These are phyloP conservation scores for Canariomyces notabilis DNA, from an alignment of 2,329 filamentous ascomycete genomes.

Conservation along the genomic window DNA sequence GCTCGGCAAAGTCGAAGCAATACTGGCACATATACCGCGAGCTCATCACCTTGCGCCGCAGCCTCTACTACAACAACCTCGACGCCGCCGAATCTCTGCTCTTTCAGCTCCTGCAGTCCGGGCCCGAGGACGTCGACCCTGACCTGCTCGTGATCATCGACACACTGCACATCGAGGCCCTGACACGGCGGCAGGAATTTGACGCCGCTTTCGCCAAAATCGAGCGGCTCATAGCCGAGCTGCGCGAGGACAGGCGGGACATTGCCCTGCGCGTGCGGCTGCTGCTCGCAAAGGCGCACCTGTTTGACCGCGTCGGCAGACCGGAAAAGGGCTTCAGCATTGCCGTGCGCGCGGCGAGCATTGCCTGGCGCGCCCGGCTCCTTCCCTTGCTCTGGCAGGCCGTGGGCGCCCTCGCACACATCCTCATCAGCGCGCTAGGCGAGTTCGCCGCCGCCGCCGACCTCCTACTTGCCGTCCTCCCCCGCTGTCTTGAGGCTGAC, in stretches of 20 bases:
- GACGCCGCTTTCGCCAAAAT: conserved; percentile 45
- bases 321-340: conserved; percentile 73
- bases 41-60: conserved; percentile 59
- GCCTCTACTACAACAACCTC: conserved; percentile 52
- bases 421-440: conserved; percentile 64
- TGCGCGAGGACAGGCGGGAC: conserved; percentile 44
- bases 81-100: conserved; percentile 47
- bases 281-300: conserved; percentile 65
- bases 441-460: conserved; percentile 65
- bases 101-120: conserved; percentile 49
- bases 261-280: conserved; percentile 65
- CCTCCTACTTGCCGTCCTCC: conserved; percentile 65
- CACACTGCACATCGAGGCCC: conserved; percentile 47
- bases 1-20: conserved; percentile 73
- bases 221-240: conserved; percentile 38
- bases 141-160: conserved; percentile 49
- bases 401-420: conserved; percentile 59
- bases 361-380: conserved; percentile 65
- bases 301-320: conserved; percentile 63
- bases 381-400: conserved; percentile 69
- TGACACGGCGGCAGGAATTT: conserved; percentile 45
- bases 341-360: conserved; percentile 67
- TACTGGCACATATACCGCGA: conserved; percentile 64
- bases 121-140: conserved; percentile 34
- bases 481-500: conserved; percentile 69